Evolutionary conservation across 306 rosid genomes (phyloP), one percentile per base, ranked within the genome.

Genomic region (Malus asiatica): DNA sequence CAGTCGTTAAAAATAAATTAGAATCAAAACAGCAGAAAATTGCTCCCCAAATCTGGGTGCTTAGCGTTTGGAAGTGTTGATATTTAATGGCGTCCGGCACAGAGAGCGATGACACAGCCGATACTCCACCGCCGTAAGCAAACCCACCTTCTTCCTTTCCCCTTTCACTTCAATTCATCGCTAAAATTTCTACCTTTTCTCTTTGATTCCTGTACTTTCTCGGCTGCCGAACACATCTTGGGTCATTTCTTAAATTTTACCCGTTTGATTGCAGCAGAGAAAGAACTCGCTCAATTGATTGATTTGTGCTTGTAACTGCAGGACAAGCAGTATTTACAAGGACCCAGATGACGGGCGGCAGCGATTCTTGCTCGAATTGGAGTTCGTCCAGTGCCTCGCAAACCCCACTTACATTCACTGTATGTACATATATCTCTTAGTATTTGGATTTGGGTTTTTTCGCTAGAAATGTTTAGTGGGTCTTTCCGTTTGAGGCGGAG

Each of bases 371-470:
- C 97, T 95, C 71, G 98, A 95, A 86, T 80, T 95, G 88, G 96
- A 95, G 84, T 92, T 95, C 72, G 88, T 95, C 73, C 98, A 95
- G 72, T 92, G 97, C 77, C 92, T 95, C 69, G 92, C 98, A 13
- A 95, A 95, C 79, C 98, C 98, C 44, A 95, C 96, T 75, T 95
- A 90, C 77, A 95, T 95, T 74, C 98, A 95, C 82, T 92, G 97
- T 92, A 83, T 15, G 4, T 53, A 2, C 18, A 18, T 18, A 8
- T 1, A 0, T 57, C 14, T n/a, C 5, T 57, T 19, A 8, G 2
- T 57, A 9, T 57, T 20, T 57, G 25, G 62, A 57, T n/a, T 4
- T 35, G 38, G 38, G 5, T 91, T 64, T 81, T 30, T 73, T 55
- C 61, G 63, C 67, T 72, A 65, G 46, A 65, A 8, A 3, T 5